Base-by-base conservation (phyloP, 768 basidiomycete genomes). In the Dacryopinax primogenitus region DNA sequence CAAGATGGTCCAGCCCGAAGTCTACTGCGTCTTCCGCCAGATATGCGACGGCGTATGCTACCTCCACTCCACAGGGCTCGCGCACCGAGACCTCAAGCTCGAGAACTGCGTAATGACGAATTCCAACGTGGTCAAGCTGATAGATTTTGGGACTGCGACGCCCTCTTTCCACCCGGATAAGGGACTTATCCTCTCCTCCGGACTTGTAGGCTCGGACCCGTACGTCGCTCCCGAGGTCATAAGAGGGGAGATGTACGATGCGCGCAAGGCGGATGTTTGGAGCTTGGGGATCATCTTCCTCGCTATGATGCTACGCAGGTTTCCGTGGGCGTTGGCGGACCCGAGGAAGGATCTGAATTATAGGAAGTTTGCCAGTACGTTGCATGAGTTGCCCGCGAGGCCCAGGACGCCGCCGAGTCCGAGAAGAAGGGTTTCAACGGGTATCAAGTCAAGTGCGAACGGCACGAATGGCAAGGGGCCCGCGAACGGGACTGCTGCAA, bases 41-140 rank as follows among this genome's bases (percentile, higher is more conserved):
- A 97, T 99, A 70, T 91, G 94, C 76, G 89, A 92, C 71, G 96
- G 96, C 65, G 95, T 99, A 68, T 90, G 94, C 75, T 98, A 99
- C 74, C 86, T 99, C 62, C 96, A 99, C 76, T 87, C 90, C 69
- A 86, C 98, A 79, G 96, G 96, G 30, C 86, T 98, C 62, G 96
- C 96, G 3, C 96, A 99, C 73, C 90, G 96, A 47, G 96, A 99
- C 76, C 85, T 99, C 77, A 99, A 99, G 76, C 88, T 99, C 67
- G 96, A 99, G 79, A 99, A 99, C 75, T 98, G 96, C 76, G 96
- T 99, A 78, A 96, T 99, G 91, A 95, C 90, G 18, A 79, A 79
- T 2, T 82, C 87, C 72, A 92, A 97, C 73, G 83, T 96, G 69
- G 91, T 99, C 79, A 99, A 99, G 75, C 83, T 99, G 69, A 99